A percentile compares a stretch with the other conserved stretches of the same genome.
phyloP scores from a whole-genome alignment of 495 filamentous ascomycete genomes.

The Beverwykella pulmonaria region DNA sequence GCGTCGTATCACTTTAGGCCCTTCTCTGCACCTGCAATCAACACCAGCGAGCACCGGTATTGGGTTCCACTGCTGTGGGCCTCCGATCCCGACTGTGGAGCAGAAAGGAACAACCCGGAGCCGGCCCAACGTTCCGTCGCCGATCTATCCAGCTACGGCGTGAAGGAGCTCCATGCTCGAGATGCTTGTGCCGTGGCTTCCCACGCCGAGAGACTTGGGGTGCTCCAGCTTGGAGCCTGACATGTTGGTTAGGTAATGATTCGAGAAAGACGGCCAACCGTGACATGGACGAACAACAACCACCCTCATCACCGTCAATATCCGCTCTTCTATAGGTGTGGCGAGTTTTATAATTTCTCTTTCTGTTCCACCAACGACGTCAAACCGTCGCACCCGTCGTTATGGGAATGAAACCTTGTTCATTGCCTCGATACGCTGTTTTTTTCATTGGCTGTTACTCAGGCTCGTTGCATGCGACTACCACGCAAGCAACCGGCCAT shows the following conservation, averaged over 20 bases:
- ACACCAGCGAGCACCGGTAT: not conserved
- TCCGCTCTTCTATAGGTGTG: not conserved
- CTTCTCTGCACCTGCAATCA: not conserved
- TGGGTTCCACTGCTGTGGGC: slow-evolving; percentile 6
- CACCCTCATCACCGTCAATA: too few species aligned
- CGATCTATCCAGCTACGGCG: not conserved
- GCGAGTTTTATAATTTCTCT: not conserved
- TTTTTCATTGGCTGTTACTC: not conserved
- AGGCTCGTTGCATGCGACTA: not conserved
- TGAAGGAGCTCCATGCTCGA: not conserved
- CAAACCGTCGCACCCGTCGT: not conserved
- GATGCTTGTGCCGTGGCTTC: not conserved
- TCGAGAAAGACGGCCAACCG: too few species aligned
- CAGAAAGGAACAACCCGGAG: not conserved
- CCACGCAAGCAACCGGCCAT: not conserved
- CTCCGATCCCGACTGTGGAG: slow-evolving; percentile 9
- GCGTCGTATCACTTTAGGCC: slow-evolving; percentile 12
- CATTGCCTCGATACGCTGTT: not conserved
- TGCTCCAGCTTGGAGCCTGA: too few species aligned
- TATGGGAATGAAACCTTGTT: not conserved
- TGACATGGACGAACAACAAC: too few species aligned
- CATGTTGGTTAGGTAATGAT: too few species aligned
- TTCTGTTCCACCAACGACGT: not conserved
- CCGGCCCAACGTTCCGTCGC: not conserved
- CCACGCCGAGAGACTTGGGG: too few species aligned